Evolutionary conservation across 2,329 filamentous ascomycete genomes (phyloP), one percentile per base, ranked within the genome.

Genomic region (Diaporthe longicolla): DNA sequence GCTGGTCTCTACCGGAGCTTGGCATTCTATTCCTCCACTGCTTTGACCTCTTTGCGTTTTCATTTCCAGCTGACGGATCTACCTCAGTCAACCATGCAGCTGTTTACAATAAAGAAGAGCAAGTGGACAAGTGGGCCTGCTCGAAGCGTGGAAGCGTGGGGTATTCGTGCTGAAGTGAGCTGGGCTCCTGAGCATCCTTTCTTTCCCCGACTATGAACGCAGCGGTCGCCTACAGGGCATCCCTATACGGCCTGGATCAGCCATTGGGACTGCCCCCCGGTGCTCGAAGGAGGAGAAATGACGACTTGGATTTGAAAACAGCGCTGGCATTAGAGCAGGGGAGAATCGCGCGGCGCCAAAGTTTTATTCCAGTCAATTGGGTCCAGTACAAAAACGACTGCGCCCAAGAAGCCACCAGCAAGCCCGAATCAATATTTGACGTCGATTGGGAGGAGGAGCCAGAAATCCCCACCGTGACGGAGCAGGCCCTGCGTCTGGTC

Each of bases 161-260:
- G 17, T 15, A 21, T 21, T 24, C 10, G 21, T 45, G 32, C n/a
- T 68, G 63, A 40, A 68, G 24, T 54, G 63, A 50, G 63, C 63
- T 26, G 63, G 5, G 32, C 63, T 50, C 63, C 11, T 13, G 7
- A 19, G 13, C 63, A 10, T 54, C n/a, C 32, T 52, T 66, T 17
- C 2, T 7, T 40, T 3, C 21, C 32, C 10, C 48, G 9, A 40
- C 17, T 8, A 68, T 68, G 63, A 68, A 68, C 48, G 63, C 63
- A 37, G 63, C 63, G 11, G 32, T 54, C 9, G 63, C 48, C 48
- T 68, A 68, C n/a, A 32, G 63, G 63, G 63, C 63, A 19, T 68
- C 63, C 15, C 63, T 68, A 1, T 68, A 68, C 48, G 63, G 63
- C 63, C 63, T 68, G 21, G 63, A 68, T 21, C 63, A 68, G 48